phyloP scores from a whole-genome alignment of 1,284 basidiomycete species.

The Ustilago lituana region DNA sequence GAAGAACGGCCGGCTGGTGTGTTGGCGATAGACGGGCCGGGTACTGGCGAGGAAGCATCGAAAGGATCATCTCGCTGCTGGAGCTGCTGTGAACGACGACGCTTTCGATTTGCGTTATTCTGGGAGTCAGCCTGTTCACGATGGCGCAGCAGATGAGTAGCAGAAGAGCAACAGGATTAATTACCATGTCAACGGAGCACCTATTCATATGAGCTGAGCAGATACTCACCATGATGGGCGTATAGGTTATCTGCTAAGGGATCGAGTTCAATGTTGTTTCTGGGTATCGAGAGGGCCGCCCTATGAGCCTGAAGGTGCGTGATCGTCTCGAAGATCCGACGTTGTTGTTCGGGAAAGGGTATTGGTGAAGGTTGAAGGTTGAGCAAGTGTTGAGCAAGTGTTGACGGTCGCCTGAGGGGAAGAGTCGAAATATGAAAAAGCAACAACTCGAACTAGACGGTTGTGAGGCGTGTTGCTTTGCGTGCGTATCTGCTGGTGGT shows the following conservation, averaged over 20 bases:
- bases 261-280: not conserved
- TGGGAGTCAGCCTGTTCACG: slow-evolving; percentile 27
- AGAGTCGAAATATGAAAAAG: too few species aligned
- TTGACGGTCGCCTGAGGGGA: too few species aligned
- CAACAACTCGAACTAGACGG: too few species aligned
- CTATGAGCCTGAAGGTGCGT: not conserved
- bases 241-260: not conserved
- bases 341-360: too few species aligned
- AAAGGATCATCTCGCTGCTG: slow-evolving; percentile 45
- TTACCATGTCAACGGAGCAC: too few species aligned
- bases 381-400: too few species aligned
- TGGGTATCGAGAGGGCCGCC: not conserved
- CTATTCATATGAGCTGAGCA: too few species aligned
- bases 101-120: slow-evolving; percentile 46
- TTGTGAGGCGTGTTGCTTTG: too few species aligned
- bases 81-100: slow-evolving; percentile 48
- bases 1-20: slow-evolving; percentile 51
- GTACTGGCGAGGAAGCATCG: slow-evolving; percentile 41
- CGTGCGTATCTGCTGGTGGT: too few species aligned
- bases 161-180: not conserved
- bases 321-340: too few species aligned
- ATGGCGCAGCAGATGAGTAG: not conserved
- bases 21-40: slow-evolving; percentile 42
- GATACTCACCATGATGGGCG: slow-evolving; percentile 1
- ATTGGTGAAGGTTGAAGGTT: too few species aligned